Conservation (phyloP, 2,329 filamentous ascomycete genomes). For the Arthrobotrys conoides region DNA sequence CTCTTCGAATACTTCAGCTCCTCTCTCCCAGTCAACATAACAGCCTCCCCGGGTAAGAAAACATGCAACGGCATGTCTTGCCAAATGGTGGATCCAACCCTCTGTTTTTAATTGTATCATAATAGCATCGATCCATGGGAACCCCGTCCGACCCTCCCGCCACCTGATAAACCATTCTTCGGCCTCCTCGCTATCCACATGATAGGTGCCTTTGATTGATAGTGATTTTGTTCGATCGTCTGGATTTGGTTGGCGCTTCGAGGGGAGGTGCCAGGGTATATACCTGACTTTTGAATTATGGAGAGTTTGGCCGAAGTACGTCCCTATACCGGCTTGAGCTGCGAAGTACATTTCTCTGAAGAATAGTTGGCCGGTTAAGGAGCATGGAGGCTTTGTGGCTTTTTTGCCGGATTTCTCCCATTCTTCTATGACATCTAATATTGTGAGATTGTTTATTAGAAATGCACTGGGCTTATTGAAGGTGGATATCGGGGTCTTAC, state of each 20-base stretch:
- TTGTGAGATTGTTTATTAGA: slow-evolving; percentile 59
- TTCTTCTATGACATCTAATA: slow-evolving; percentile 74
- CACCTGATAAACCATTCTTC: slow-evolving; percentile 78
- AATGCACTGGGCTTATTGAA: not conserved
- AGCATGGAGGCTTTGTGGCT: slow-evolving; percentile 74
- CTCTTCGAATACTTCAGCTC: slow-evolving; percentile 83
- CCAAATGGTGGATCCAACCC: slow-evolving; percentile 85
- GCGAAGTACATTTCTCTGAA: slow-evolving; percentile 89
- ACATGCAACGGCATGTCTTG: slow-evolving; percentile 82
- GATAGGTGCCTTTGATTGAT: slow-evolving; percentile 74
- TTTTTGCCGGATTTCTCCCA: slow-evolving; percentile 73
- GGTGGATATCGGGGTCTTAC: not conserved
- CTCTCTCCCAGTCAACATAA: slow-evolving; percentile 84
- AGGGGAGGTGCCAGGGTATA: slow-evolving; percentile 82
- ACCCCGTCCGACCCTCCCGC: slow-evolving; percentile 79
- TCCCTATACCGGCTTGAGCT: slow-evolving; percentile 78
- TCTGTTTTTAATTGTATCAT: slow-evolving; percentile 81
- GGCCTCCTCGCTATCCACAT: slow-evolving; percentile 75
- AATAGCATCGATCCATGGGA: slow-evolving; percentile 84
- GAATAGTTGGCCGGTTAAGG: slow-evolving; percentile 79
- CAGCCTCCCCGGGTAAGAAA: slow-evolving; percentile 85
- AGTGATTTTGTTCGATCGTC: slow-evolving; percentile 67
- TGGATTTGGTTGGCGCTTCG: slow-evolving; percentile 70
- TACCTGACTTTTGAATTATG: slow-evolving; percentile 77
- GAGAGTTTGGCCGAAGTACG: slow-evolving; percentile 75